phyloP scores from a whole-genome alignment of 768 basidiomycete species.

The Mycena alexandri region DNA sequence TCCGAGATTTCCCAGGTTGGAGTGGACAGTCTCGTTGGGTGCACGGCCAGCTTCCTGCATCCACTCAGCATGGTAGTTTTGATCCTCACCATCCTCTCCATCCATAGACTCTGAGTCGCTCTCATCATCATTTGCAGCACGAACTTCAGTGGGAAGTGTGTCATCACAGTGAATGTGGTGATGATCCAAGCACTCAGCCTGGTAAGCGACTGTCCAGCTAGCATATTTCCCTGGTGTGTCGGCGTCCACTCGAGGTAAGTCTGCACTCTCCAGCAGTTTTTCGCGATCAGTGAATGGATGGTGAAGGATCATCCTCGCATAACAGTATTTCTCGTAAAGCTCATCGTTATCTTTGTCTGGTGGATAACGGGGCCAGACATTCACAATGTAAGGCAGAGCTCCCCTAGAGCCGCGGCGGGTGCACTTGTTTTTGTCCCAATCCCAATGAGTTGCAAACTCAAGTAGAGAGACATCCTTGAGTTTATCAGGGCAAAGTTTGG shows the following conservation, averaged over 20 bases:
- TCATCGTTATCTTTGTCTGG: conserved; percentile 25
- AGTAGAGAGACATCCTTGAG: conserved; percentile 6
- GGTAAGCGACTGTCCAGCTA: conserved; percentile 31
- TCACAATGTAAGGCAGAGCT: conserved; percentile 32
- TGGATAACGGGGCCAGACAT: conserved; percentile 27
- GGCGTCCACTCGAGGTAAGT: not conserved
- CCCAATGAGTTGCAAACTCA: conserved; percentile 30
- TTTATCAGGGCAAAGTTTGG: not conserved
- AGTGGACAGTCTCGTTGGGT: conserved; percentile 31
- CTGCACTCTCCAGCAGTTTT: no score
- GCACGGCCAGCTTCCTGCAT: conserved; percentile 38
- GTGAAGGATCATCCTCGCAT: conserved; percentile 36
- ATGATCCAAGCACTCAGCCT: conserved; percentile 3
- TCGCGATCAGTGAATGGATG: conserved; percentile 26
- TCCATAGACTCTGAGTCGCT: conserved; percentile 34
- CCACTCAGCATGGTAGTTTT: conserved; percentile 37
- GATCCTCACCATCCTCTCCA: conserved; percentile 19
- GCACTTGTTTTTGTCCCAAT: no score
- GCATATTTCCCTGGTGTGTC: not conserved
- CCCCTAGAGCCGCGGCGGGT: no score
- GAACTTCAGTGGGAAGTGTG: not conserved
- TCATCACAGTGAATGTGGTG: conserved; percentile 9
- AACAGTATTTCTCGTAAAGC: conserved; percentile 31
- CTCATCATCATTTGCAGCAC: conserved; percentile 8
- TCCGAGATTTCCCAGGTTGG: conserved; percentile 29